Evolutionary conservation across 148 eudicot species (phyloP).

Genomic region (Linanthus parryae): DNA sequence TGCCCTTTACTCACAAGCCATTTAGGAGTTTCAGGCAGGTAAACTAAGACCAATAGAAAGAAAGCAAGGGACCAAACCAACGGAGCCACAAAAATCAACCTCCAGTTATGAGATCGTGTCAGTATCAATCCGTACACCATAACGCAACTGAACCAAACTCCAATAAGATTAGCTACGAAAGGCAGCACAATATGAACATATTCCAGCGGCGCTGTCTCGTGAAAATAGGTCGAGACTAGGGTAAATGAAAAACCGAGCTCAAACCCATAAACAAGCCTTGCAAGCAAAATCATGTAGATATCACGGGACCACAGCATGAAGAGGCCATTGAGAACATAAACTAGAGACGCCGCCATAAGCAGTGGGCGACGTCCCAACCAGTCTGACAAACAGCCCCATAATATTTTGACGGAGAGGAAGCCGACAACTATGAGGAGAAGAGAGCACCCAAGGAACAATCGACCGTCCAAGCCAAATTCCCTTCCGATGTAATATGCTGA

Average conservation of each 20-base stretch:
- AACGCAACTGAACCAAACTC: constrained; percentile 21
- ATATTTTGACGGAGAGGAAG: constrained; percentile 14
- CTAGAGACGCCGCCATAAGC: constrained; percentile 20
- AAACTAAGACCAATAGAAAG: constrained; percentile 13
- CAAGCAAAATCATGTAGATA: constrained; percentile 18
- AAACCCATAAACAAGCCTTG: constrained; percentile 28
- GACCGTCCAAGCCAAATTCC: too few relatives aligned
- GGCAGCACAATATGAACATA: constrained; percentile 18
- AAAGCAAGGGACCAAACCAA: constrained; percentile 15
- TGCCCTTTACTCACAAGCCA: constrained; percentile 30
- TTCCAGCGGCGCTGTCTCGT: constrained; percentile 23
- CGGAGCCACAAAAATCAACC: constrained; percentile 24
- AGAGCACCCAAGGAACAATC: too few relatives aligned
- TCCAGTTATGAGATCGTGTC: constrained; percentile 20
- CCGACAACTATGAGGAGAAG: too few relatives aligned
- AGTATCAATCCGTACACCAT: constrained; percentile 22
- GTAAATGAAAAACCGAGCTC: constrained; percentile 22
- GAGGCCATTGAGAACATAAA: constrained; percentile 18
- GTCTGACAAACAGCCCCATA: constrained; percentile 17
- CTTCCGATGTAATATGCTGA: too few relatives aligned
- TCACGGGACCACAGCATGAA: constrained; percentile 23
- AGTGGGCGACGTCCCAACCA: constrained; percentile 20
- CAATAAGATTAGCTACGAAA: constrained; percentile 18
- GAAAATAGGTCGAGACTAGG: constrained; percentile 17
- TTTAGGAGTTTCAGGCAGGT: constrained; percentile 27